Percentiles rank a stretch among this genome's conserved stretches.
phyloP scores from a whole-genome alignment of 129 eudicot species.

The Artemisia tridentata region DNA sequence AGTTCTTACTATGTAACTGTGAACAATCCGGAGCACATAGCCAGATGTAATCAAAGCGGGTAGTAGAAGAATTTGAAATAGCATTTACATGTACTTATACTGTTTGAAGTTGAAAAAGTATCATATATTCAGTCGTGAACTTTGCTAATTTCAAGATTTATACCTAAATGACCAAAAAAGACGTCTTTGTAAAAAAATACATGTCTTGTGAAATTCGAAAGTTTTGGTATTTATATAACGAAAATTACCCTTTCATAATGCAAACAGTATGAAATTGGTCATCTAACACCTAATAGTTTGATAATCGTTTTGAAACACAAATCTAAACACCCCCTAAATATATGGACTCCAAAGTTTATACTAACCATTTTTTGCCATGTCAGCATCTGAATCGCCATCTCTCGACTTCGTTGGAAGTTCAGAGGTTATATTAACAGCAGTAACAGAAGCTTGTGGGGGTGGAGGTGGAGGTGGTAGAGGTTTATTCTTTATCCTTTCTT shows the following conservation, averaged over 20 bases:
- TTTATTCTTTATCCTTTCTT: constrained; percentile 79
- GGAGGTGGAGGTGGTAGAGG: constrained; percentile 98
- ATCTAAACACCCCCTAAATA: background rate
- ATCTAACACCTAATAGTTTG: background rate
- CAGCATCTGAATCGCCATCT: constrained; percentile 68
- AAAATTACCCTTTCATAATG: background rate
- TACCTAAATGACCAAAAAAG: no score
- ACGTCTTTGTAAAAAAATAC: no score
- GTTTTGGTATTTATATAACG: background rate
- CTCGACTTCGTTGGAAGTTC: constrained; percentile 61
- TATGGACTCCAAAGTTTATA: background rate
- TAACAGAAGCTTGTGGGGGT: constrained; percentile 49
- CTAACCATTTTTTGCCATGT: constrained; percentile 53
- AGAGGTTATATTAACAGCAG: constrained; percentile 41
- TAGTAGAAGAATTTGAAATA: no score
- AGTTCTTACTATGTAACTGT: no score
- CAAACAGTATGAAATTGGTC: background rate
- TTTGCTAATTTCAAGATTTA: no score
- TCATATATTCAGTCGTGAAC: no score
- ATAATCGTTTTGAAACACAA: background rate
- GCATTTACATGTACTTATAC: no score
- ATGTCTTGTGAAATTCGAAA: no score
- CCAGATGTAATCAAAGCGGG: no score
- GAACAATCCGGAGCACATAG: no score
- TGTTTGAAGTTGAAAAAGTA: no score